These are phyloP conservation scores for Torrubiellomyces zombiae DNA, from an alignment of 2,329 filamentous ascomycete genomes.

Conservation along the genomic window DNA sequence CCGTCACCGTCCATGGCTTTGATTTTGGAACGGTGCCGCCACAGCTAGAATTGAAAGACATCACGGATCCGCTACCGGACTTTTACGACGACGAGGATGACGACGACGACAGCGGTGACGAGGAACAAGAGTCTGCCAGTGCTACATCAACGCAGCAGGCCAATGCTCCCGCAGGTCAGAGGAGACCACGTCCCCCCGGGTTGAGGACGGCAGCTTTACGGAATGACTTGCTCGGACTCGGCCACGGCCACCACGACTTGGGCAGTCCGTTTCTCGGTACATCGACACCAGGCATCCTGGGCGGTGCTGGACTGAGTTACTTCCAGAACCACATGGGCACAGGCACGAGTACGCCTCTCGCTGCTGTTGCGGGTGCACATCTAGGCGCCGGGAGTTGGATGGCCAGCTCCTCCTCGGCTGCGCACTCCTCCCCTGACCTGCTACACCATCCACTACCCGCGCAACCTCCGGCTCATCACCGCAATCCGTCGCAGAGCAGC, in stretches of 20 bases:
- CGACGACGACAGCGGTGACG: constrained; percentile 26
- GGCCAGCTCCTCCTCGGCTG: constrained; percentile 5
- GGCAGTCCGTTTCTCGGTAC: constrained; percentile 41
- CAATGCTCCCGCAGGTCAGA: constrained; percentile 1
- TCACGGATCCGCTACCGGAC: constrained; percentile 86
- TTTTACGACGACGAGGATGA: constrained; percentile 78
- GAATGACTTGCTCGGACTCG: constrained; percentile 13
- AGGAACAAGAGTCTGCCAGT: constrained; percentile 19
- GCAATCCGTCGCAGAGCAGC: constrained; percentile 29
- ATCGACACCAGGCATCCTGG: constrained; percentile 47
- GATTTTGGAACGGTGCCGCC: constrained; percentile 76
- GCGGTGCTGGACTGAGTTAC: constrained; percentile 64
- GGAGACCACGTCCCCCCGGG: constrained; percentile 8
- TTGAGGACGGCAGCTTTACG: constrained; percentile 18
- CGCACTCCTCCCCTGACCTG: constrained; percentile 2
- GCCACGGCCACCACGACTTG: constrained; percentile 24
- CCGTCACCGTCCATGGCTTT: constrained; percentile 86
- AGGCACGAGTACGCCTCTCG: constrained; percentile 63
- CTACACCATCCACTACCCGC: too few species aligned
- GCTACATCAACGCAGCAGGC: constrained; percentile 7
- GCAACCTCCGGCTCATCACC: constrained; percentile 18
- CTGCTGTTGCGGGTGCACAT: constrained; percentile 57
- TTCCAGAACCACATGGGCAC: constrained; percentile 67
- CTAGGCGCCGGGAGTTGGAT: constrained; percentile 20
- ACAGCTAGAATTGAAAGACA: constrained; percentile 83